Conservation (phyloP, 139 green algal species). For the Coelastrella sp. region DNA sequence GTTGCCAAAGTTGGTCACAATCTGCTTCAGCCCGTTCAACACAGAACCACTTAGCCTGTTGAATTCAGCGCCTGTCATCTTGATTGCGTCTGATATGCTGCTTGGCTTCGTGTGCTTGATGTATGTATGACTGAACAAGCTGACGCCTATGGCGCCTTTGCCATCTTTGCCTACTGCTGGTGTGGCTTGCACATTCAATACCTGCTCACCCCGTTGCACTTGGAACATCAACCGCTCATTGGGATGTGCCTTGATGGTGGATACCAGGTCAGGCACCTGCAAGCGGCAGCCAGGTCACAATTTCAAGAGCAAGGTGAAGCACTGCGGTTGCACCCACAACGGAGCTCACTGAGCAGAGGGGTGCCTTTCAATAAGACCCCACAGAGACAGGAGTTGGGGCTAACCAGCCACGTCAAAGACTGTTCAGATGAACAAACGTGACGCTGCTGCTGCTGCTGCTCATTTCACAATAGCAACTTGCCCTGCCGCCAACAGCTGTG, state of each 20-base stretch:
- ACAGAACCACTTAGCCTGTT: slow-evolving; percentile 65
- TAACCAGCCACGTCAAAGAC: no score
- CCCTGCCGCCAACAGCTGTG: not conserved
- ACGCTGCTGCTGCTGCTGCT: not conserved
- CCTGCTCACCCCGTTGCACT: slow-evolving; percentile 44
- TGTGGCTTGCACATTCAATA: slow-evolving; percentile 27
- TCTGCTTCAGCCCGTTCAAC: slow-evolving; percentile 69
- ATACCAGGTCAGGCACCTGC: slow-evolving; percentile 70
- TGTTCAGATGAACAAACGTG: no score
- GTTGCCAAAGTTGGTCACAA: slow-evolving; percentile 82
- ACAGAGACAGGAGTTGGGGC: no score
- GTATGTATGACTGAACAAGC: slow-evolving; percentile 81
- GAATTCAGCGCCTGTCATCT: slow-evolving; percentile 64
- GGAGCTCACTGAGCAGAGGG: not conserved
- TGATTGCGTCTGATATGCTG: slow-evolving; percentile 49
- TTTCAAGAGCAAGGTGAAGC: not conserved
- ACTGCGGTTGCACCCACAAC: not conserved
- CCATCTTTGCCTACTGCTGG: slow-evolving; percentile 40
- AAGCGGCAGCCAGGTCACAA: not conserved
- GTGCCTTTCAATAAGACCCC: no score
- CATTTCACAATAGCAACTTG: slow-evolving; percentile 28
- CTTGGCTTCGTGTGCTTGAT: slow-evolving; percentile 61
- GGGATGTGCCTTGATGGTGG: slow-evolving; percentile 66
- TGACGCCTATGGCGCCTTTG: slow-evolving; percentile 82
- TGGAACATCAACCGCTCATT: slow-evolving; percentile 50